Percentiles rank a stretch among this genome's conserved stretches.
Conservation (phyloP, 371 early-diverging fungal species). For the Rhizomucor miehei region DNA sequence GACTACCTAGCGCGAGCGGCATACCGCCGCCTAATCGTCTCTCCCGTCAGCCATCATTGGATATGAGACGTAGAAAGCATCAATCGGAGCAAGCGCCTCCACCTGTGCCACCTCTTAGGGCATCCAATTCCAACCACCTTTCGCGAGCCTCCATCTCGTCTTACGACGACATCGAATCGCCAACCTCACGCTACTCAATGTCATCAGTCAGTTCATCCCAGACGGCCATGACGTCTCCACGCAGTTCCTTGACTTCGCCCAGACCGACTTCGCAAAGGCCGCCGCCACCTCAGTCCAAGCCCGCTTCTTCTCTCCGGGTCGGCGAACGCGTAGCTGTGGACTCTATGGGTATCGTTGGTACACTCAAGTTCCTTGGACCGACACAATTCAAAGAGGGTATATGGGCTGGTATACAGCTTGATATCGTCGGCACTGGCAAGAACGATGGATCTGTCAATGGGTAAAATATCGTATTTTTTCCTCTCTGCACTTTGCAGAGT, state of each 20-base stretch:
- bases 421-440: conserved; percentile 66
- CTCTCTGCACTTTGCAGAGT: not conserved
- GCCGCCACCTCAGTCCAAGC: conserved; percentile 8
- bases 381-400: conserved; percentile 66
- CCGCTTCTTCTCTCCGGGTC: conserved; percentile 17
- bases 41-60: conserved; percentile 20
- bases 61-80: conserved; percentile 16
- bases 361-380: conserved; percentile 71
- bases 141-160: conserved; percentile 28
- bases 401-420: conserved; percentile 81
- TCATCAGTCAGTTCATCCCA: conserved; percentile 20
- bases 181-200: conserved; percentile 20
- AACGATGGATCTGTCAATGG: conserved; percentile 72
- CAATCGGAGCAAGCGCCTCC: conserved; percentile 16
- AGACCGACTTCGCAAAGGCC: conserved; percentile 5
- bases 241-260: conserved; percentile 21
- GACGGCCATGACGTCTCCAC: conserved; percentile 25
- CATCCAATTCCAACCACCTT: conserved; percentile 18
- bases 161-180: conserved; percentile 28
- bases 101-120: conserved; percentile 20
- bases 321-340: conserved; percentile 73
- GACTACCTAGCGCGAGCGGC: conserved; percentile 24
- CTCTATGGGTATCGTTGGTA: conserved; percentile 66
- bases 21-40: conserved; percentile 22
- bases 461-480: conserved; percentile 17